Evolutionary conservation across 164 flowering plant genomes (phyloP).

Genomic region (Chimonanthus praecox): DNA sequence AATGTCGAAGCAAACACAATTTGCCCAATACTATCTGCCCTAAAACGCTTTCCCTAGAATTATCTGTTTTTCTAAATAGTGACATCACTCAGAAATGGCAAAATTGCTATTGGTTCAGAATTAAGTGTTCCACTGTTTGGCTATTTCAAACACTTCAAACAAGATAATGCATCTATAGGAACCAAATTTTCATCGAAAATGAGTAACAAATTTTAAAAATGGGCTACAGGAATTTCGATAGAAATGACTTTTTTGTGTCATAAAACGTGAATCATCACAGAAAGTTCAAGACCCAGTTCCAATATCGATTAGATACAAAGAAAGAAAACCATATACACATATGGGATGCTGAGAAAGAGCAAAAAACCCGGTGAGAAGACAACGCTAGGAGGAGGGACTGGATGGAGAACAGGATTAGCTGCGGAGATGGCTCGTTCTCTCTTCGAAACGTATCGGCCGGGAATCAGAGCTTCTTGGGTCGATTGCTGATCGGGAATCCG

Average conservation of each 20-base stretch:
- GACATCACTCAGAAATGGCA: too few species aligned
- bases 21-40: too few species aligned
- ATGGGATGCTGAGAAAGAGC: slow-evolving; percentile 4
- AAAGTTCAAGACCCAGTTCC: neutral
- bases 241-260: neutral
- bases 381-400: slow-evolving; percentile 13
- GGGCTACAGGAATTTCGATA: neutral
- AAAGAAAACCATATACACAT: neutral
- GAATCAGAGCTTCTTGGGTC: slow-evolving; percentile 33
- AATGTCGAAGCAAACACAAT: too few species aligned
- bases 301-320: neutral
- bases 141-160: too few species aligned
- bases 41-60: too few species aligned
- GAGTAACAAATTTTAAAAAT: neutral
- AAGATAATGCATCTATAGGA: neutral
- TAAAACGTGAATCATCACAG: neutral
- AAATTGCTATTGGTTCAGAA: too few species aligned
- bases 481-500: slow-evolving; percentile 3
- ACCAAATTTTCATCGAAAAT: neutral
- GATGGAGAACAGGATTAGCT: slow-evolving; percentile 17
- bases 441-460: slow-evolving; percentile 81
- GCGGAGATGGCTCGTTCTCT: slow-evolving; percentile 50
- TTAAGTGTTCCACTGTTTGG: too few species aligned
- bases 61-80: too few species aligned
- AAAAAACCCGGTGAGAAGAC: slow-evolving; percentile 31